A percentile compares a stretch with the other conserved stretches of the same genome.
Conservation (phyloP, 2,329 filamentous ascomycete genomes). For the Alternaria hordeiaustralica region DNA sequence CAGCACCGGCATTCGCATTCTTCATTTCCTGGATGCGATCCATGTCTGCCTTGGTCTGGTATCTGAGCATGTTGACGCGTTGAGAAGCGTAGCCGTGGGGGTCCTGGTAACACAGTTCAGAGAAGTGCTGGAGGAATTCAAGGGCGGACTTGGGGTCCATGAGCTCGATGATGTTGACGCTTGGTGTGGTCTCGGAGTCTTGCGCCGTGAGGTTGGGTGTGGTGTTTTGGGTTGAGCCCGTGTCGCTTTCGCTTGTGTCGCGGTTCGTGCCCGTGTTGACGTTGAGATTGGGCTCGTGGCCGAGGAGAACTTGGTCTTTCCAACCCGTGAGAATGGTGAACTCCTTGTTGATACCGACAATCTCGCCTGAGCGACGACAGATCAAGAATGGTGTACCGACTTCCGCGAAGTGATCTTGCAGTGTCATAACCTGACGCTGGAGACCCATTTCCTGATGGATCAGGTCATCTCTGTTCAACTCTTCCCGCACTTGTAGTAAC, state of each 20-base stretch:
- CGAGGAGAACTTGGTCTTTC: slow-evolving; percentile 87
- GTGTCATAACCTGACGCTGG: slow-evolving; percentile 89
- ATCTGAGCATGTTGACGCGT: slow-evolving; percentile 86
- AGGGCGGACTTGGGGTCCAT: slow-evolving; percentile 93
- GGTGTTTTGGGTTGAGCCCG: slow-evolving; percentile 45
- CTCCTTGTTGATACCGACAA: slow-evolving; percentile 95
- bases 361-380: slow-evolving; percentile 88
- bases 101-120: slow-evolving; percentile 89
- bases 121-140: slow-evolving; percentile 95
- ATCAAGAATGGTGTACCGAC: slow-evolving; percentile 91
- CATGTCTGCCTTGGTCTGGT: slow-evolving; percentile 62
- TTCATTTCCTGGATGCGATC: slow-evolving; percentile 36
- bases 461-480: slow-evolving; percentile 85
- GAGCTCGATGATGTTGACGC: slow-evolving; percentile 89
- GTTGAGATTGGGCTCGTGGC: slow-evolving; percentile 86
- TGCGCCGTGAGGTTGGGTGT: slow-evolving; percentile 55
- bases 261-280: slow-evolving; percentile 71
- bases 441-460: slow-evolving; percentile 99
- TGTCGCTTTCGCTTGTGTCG: slow-evolving; percentile 46
- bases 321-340: slow-evolving; percentile 96
- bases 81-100: slow-evolving; percentile 84
- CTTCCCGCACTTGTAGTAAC: slow-evolving; percentile 89
- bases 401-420: slow-evolving; percentile 87
- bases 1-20: slow-evolving; percentile 18
- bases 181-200: slow-evolving; percentile 61